These are phyloP conservation scores for Curvularia lunata DNA, from an alignment of 2,329 filamentous ascomycete species.

Conservation along the genomic window DNA sequence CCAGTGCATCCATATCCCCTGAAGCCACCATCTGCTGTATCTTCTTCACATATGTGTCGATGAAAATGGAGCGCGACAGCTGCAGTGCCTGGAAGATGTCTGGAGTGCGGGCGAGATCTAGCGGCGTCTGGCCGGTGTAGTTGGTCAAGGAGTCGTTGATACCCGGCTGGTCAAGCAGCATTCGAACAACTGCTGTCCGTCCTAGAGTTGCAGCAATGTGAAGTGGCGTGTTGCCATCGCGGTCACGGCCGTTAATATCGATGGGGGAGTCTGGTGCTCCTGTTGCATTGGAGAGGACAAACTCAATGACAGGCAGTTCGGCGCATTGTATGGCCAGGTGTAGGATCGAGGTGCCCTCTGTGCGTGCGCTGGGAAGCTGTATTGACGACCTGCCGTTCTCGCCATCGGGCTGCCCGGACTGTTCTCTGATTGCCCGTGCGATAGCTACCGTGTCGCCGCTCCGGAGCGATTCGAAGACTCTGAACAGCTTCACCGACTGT, in stretches of 20 bases:
- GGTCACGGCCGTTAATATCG: constrained; percentile 88
- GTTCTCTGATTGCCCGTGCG: constrained; percentile 80
- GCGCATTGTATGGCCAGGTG: constrained; percentile 96
- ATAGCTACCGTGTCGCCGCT: constrained; percentile 91
- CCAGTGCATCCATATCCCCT: constrained; percentile 77
- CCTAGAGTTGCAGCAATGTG: constrained; percentile 87
- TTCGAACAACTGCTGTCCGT: constrained; percentile 77
- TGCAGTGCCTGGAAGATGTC: constrained; percentile 97
- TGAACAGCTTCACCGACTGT: constrained; percentile 92
- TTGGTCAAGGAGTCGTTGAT: constrained; percentile 92
- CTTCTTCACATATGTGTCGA: constrained; percentile 82
- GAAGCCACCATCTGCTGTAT: constrained; percentile 78
- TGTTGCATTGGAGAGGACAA: constrained; percentile 74
- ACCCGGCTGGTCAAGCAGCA: constrained; percentile 79
- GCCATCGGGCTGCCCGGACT: constrained; percentile 55
- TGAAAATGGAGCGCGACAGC: constrained; percentile 84
- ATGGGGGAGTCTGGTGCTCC: constrained; percentile 64
- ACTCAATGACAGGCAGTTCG: constrained; percentile 89
- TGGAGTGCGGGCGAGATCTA: constrained; percentile 88
- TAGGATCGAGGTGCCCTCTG: constrained; percentile 87
- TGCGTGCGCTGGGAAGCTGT: constrained; percentile 47
- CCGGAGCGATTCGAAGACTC: constrained; percentile 88
- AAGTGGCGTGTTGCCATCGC: constrained; percentile 91
- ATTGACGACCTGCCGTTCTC: constrained; percentile 60
- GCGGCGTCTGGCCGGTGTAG: constrained; percentile 79